Conservation (phyloP, 768 basidiomycete species). For the Mycena chlorophos region DNA sequence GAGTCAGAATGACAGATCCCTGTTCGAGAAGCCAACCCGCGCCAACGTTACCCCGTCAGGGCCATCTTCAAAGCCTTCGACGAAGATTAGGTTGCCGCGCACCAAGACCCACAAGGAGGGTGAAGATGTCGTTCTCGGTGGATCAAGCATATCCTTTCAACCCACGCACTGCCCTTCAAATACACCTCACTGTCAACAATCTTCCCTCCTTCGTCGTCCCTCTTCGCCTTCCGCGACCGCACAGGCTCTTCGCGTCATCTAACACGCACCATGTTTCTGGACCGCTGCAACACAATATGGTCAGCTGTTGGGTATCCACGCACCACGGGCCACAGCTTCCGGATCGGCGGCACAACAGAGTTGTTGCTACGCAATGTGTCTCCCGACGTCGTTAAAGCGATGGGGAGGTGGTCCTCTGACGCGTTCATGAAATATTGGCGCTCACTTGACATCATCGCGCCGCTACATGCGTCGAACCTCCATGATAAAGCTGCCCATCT, state of each 20-base stretch:
- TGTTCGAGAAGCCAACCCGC: slow-evolving; percentile 7
- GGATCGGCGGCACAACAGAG: slow-evolving; percentile 16
- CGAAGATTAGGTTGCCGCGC: slow-evolving; percentile 20
- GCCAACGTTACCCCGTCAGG: slow-evolving; percentile 21
- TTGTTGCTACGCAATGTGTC: slow-evolving; percentile 38
- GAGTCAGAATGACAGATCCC: slow-evolving; percentile 1
- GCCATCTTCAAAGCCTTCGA: slow-evolving; percentile 25
- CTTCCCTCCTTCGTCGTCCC: slow-evolving; percentile 16
- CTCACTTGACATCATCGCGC: slow-evolving; percentile 6
- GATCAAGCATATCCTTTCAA: background rate
- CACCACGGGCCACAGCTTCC: slow-evolving; percentile 12
- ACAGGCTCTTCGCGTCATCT: slow-evolving; percentile 23
- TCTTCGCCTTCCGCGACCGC: slow-evolving; percentile 17
- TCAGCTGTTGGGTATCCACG: slow-evolving; percentile 2
- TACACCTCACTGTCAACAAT: background rate
- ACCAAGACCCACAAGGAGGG: background rate
- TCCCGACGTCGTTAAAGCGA: slow-evolving; percentile 31
- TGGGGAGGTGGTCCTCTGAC: slow-evolving; percentile 21
- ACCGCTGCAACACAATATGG: slow-evolving; percentile 24
- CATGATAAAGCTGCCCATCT: background rate
- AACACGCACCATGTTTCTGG: slow-evolving; percentile 6
- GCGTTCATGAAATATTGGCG: slow-evolving; percentile 30
- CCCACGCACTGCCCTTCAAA: background rate
- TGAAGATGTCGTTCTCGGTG: background rate
- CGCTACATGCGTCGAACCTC: slow-evolving; percentile 24